phyloP scores from a whole-genome alignment of 2,329 filamentous ascomycete genomes.

The Dactylellina parvicollis region DNA sequence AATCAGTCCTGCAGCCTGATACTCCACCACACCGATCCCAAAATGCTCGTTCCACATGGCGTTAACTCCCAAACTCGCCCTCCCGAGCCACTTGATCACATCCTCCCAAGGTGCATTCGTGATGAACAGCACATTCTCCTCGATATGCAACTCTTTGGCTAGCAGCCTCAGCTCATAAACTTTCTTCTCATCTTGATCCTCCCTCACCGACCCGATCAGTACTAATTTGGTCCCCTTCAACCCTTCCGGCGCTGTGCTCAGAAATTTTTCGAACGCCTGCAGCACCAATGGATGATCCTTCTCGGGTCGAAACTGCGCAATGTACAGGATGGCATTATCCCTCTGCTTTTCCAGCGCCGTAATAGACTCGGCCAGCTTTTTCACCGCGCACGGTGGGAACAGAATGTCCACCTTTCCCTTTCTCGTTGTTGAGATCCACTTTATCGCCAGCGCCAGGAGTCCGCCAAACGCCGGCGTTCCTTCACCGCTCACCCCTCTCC shows the following conservation, averaged over 20 bases:
- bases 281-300: constrained; percentile 94
- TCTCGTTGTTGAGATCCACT: constrained; percentile 57
- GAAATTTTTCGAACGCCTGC: constrained; percentile 81
- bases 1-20: constrained; percentile 92
- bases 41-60: constrained; percentile 99
- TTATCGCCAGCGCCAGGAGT: constrained; percentile 1
- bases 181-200: constrained; percentile 78
- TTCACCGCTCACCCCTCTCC: constrained; percentile 66
- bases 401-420: constrained; percentile 69
- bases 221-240: constrained; percentile 71
- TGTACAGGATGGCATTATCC: constrained; percentile 82
- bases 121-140: constrained; percentile 84
- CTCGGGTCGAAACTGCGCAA: constrained; percentile 95
- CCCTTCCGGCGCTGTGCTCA: constrained; percentile 62
- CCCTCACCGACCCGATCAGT: constrained; percentile 90
- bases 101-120: constrained; percentile 89
- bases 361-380: constrained; percentile 79
- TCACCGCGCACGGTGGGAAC: constrained; percentile 91
- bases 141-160: constrained; percentile 85
- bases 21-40: constrained; percentile 97
- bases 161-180: constrained; percentile 90
- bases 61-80: constrained; percentile 86
- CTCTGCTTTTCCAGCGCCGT: constrained; percentile 65
- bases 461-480: constrained; percentile 11
- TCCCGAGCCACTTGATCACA: constrained; percentile 80